These are phyloP conservation scores for Beauveria bassiana DNA, from an alignment of 2,329 filamentous ascomycete species.

Conservation along the genomic window DNA sequence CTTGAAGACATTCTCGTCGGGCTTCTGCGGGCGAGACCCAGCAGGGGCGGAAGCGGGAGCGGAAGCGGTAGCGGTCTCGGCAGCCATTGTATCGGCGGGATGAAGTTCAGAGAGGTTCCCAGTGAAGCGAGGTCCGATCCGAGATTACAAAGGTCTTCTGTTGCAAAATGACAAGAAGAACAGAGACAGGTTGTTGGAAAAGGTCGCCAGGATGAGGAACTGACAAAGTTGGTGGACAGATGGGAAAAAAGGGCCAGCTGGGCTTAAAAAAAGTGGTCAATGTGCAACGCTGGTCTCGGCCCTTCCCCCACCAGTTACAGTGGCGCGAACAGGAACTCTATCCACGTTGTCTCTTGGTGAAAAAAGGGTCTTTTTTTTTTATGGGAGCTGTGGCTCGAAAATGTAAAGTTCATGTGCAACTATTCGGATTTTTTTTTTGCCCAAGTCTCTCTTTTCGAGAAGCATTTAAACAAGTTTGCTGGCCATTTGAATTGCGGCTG, in stretches of 20 bases:
- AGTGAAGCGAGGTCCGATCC: conserved; percentile 5
- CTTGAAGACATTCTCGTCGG: conserved; percentile 81
- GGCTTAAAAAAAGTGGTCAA: conserved; percentile 11
- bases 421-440: background rate
- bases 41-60: conserved; percentile 27
- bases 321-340: background rate
- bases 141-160: background rate
- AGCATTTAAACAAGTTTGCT: too few relatives aligned
- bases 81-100: conserved; percentile 35
- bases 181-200: background rate
- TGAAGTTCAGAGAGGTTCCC: conserved; percentile 10
- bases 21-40: conserved; percentile 67
- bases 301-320: conserved; percentile 7
- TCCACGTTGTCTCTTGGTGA: background rate
- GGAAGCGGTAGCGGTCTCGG: conserved; percentile 35
- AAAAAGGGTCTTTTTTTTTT: background rate
- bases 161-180: conserved; percentile 1
- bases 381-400: background rate
- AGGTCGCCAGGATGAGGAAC: conserved; percentile 1
- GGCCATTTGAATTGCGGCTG: background rate
- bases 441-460: background rate
- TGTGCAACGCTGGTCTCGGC: conserved; percentile 10
- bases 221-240: conserved; percentile 8
- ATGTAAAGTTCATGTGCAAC: background rate
- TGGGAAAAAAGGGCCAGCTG: conserved; percentile 4